Evolutionary conservation across 2,329 filamentous ascomycete species (phyloP), one percentile per base, ranked within the genome.

Genomic region (Byssothecium circinans): DNA sequence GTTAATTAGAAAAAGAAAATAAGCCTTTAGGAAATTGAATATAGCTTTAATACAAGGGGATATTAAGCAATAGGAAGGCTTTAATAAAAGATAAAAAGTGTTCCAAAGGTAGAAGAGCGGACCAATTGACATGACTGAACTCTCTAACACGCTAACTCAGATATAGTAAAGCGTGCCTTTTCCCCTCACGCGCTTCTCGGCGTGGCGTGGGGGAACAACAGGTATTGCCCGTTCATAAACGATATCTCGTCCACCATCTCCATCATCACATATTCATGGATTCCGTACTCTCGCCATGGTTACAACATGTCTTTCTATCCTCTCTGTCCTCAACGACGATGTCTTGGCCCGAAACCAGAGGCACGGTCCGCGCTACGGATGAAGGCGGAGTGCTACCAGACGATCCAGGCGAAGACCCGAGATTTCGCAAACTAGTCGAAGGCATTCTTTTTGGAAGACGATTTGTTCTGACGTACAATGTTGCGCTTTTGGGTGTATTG

Each of bases 391-490:
- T 57, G n/a, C 42, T 56, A 41, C 58, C 62, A 15, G 50, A 63
- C n/a, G 64, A 70, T 36, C 65, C 67, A 14, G 65, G 65, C 5
- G 65, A 64, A 40, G 67, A 71, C 46, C 70, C 68, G 5, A 53
- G 67, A 20, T 69, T 71, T 42, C 53, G 60, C 36, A 66, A 65
- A 44, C 53, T 72, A 6, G 64, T 72, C 10, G 65, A 70, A 32
- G 68, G 61, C 10, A 65, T 74, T n/a, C 37, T 70, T 25, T 75
- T 68, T 52, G 68, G 69, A 3, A 55, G 72, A 44, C 57, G 58
- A 33, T 67, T 76, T 17, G 46, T 75, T 14, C 42, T 63, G 8
- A 71, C 65, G 0, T 77, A 76, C 42, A 75, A 77, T 43, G 32
- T 65, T 2, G 69, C 70, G 2, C 48, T 75, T 18, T 20, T 74